Percentiles rank a stretch among this genome's conserved stretches.
Evolutionary conservation across 2,329 filamentous ascomycete species (phyloP).

Genomic region (Sphaerostilbella broomeana): DNA sequence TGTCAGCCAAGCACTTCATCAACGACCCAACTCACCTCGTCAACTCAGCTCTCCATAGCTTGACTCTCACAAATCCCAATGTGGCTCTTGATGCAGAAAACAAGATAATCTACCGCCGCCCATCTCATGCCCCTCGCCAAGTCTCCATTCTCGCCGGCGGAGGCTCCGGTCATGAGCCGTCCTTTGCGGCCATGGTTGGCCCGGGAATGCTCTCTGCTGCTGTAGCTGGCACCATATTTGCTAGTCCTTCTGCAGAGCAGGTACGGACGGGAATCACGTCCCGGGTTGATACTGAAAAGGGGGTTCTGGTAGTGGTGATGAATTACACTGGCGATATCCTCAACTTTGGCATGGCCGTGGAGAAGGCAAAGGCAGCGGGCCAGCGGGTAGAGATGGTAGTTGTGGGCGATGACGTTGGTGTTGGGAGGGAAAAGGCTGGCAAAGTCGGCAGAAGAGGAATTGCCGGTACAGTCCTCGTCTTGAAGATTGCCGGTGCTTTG

Average conservation of each 20-base stretch:
- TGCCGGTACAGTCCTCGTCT: conserved; percentile 83
- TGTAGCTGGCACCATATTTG: conserved; percentile 83
- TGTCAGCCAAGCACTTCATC: conserved; percentile 78
- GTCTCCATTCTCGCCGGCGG: conserved; percentile 85
- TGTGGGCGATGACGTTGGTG: conserved; percentile 86
- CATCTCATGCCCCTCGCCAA: conserved; percentile 44
- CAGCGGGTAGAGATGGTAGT: conserved; percentile 80
- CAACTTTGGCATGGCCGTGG: conserved; percentile 89
- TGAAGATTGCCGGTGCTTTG: conserved; percentile 81
- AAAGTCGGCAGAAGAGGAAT: conserved; percentile 90
- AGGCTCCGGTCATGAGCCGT: conserved; percentile 84
- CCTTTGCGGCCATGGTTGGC: conserved; percentile 80
- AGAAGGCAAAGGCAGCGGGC: conserved; percentile 79
- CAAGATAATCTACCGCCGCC: conserved; percentile 77
- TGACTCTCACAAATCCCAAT: conserved; percentile 79
- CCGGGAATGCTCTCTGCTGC: conserved; percentile 72
- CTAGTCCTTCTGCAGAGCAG: conserved; percentile 74
- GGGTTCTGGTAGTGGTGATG: conserved; percentile 87
- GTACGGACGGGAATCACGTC: conserved; percentile 68
- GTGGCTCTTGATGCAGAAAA: conserved; percentile 70
- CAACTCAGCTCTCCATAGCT: conserved; percentile 64
- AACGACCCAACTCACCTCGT: conserved; percentile 76
- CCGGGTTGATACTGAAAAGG: conserved; percentile 62
- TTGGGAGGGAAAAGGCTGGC: conserved; percentile 73
- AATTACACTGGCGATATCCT: conserved; percentile 89